Percentiles rank a stretch among this genome's conserved stretches.
phyloP scores from a whole-genome alignment of 768 basidiomycete genomes.

The Mycena metata region DNA sequence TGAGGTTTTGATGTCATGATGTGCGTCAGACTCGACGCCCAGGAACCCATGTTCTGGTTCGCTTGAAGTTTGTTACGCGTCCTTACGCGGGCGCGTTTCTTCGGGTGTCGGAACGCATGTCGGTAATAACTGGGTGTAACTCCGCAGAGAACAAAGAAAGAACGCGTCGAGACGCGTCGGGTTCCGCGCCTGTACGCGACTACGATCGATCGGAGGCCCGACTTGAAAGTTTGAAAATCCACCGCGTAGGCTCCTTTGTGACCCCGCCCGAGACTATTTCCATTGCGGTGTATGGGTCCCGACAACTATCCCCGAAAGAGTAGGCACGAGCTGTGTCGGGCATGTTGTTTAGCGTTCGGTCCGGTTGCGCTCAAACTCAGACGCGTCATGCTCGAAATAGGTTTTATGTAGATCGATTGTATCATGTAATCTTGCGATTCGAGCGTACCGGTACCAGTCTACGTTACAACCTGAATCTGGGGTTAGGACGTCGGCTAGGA shows the following conservation, averaged over 20 bases:
- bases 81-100: background rate
- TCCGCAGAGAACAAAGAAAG: background rate
- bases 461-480: conserved; percentile 20
- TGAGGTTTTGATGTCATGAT: background rate
- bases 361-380: conserved; percentile 3
- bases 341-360: conserved; percentile 7
- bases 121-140: background rate
- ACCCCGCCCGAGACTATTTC: background rate
- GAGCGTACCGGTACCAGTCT: background rate
- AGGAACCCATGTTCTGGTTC: background rate
- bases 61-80: background rate
- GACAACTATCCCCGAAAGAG: background rate
- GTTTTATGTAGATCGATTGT: background rate
- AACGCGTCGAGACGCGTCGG: background rate
- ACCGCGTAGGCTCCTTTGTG: background rate
- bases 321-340: background rate
- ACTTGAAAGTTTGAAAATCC: too few species aligned
- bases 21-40: conserved; percentile 1
- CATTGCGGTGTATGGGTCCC: conserved; percentile 14
- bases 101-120: background rate
- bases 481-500: conserved; percentile 15
- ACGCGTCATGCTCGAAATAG: background rate
- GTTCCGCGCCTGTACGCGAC: too few species aligned
- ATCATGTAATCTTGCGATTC: conserved; percentile 2
- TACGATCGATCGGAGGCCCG: background rate